phyloP scores from a whole-genome alignment of 441 rosid genomes.

The Sinapis alba region DNA sequence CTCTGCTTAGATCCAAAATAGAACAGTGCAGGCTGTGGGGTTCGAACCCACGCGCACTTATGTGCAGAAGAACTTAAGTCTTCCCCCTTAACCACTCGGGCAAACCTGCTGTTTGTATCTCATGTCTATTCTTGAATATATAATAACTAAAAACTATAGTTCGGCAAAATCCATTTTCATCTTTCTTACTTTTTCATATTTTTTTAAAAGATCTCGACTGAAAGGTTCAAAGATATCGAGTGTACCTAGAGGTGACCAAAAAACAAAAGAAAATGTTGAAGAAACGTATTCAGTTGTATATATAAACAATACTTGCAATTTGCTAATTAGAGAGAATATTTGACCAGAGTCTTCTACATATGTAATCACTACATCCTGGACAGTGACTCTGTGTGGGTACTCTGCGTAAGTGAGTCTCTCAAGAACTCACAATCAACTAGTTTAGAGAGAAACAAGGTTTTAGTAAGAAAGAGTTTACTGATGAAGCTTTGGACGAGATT shows the following conservation, averaged over 20 bases:
- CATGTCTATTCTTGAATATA: neutral
- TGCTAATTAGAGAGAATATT: neutral
- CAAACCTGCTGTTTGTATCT: constrained; percentile 50
- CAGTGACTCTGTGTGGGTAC: neutral
- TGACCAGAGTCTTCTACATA: too few relatives aligned
- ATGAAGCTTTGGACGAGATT: too few relatives aligned
- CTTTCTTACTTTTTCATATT: too few relatives aligned
- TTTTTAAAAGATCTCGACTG: too few relatives aligned
- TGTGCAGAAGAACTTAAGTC: constrained; percentile 97
- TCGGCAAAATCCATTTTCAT: too few relatives aligned
- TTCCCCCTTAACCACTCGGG: constrained; percentile 99
- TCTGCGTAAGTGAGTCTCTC: neutral
- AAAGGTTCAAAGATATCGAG: too few relatives aligned
- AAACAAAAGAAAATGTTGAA: neutral
- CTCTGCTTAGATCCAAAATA: neutral
- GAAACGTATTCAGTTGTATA: neutral
- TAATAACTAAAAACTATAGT: too few relatives aligned
- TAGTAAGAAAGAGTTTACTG: too few relatives aligned
- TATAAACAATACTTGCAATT: neutral
- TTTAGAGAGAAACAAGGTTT: too few relatives aligned
- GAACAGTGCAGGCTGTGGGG: constrained; percentile 74
- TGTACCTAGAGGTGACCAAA: too few relatives aligned
- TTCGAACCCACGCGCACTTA: constrained; percentile 98
- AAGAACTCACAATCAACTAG: neutral
- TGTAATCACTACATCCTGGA: too few relatives aligned